A percentile compares a stretch with the other conserved stretches of the same genome.
These are phyloP conservation scores for Lactarius indigo DNA, from an alignment of 768 basidiomycete species.

Conservation along the genomic window DNA sequence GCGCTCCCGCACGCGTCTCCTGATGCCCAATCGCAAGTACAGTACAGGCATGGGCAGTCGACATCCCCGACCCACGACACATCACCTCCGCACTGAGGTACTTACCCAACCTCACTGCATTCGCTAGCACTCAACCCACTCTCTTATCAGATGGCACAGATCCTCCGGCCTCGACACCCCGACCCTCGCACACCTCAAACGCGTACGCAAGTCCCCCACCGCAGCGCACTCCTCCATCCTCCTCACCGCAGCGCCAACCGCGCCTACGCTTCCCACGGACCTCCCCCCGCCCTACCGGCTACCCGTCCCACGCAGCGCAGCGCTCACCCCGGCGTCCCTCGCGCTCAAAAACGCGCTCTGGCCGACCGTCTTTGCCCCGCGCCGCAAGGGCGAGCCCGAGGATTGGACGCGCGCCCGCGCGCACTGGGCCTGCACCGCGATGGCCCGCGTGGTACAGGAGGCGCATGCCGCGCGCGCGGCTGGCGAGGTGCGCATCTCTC, in stretches of 20 bases:
- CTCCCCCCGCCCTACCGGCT: slow-evolving; percentile 47
- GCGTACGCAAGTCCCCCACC: slow-evolving; percentile 54
- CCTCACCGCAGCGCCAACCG: slow-evolving; percentile 38
- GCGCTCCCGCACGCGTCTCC: slow-evolving; percentile 3
- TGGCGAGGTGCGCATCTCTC: slow-evolving; percentile 54
- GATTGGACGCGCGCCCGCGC: slow-evolving; percentile 63
- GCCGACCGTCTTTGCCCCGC: slow-evolving; percentile 78
- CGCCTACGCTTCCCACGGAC: slow-evolving; percentile 50
- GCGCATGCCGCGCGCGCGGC: slow-evolving; percentile 44
- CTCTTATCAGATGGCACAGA: slow-evolving; percentile 62
- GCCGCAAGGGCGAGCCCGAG: slow-evolving; percentile 61
- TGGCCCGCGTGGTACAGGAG: slow-evolving; percentile 48
- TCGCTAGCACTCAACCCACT: neutral
- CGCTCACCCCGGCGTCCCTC: slow-evolving; percentile 64
- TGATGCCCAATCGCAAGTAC: slow-evolving; percentile 8
- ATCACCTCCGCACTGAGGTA: slow-evolving; percentile 65
- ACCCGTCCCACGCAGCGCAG: slow-evolving; percentile 62
- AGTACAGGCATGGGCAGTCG: slow-evolving; percentile 79
- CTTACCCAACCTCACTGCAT: slow-evolving; percentile 15
- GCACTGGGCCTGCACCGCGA: slow-evolving; percentile 73
- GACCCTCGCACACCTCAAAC: slow-evolving; percentile 70
- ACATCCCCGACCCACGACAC: slow-evolving; percentile 58
- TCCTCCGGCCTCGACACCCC: slow-evolving; percentile 55
- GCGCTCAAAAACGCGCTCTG: slow-evolving; percentile 69
- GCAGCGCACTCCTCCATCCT: slow-evolving; percentile 47